Evolutionary conservation across 1,139 yeast species (phyloP), one percentile per base, ranked within the genome.

Genomic region (Taphrina confusa): DNA sequence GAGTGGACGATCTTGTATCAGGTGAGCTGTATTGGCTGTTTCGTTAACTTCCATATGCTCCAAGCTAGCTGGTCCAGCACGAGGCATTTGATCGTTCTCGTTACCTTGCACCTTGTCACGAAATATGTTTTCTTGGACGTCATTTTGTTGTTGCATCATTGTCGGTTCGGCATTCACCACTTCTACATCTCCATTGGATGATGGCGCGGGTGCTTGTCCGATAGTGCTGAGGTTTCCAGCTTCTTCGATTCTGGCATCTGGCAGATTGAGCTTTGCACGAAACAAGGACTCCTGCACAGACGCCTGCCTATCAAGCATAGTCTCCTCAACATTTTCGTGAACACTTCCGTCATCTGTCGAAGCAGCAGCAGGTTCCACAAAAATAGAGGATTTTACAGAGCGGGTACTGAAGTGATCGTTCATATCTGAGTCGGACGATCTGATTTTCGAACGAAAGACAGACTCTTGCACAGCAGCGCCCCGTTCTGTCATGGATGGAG

Each of bases 391-490:
- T 14, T 54, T 54, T n/a, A 54, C 44, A 11, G 51, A 42, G 11
- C 46, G 44, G 4, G 45, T 36, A 0, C 23, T 33, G 20, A 25
- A 44, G 5, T 54, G 34, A 3, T 27, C 44, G 2, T 33, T 51
- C 23, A 22, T 31, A 20, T 25, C 51, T 4, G 36, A 44, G 25
- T 44, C 51, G 5, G 58, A 44, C 31, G 37, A 34, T 9, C 39
- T 12, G 18, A 54, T 54, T 36, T 54, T 54, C 12, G 58, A 54
- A n/a, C 58, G 50, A 27, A 54, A 54, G 12, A 54, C 49, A 3
- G 58, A 42, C 23, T 54, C 58, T 27, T 54, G 58, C 28, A 54
- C 58, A 2, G 58, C 58, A 8, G 58, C 58, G 8, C 58, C 58
- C 14, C 58, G 31, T 23, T 54, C 58, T 1, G 58, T 44, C 58